Evolutionary conservation across 371 early-diverging fungal species (phyloP), one percentile per base, ranked within the genome.

Genomic region (Zychaea mexicana): DNA sequence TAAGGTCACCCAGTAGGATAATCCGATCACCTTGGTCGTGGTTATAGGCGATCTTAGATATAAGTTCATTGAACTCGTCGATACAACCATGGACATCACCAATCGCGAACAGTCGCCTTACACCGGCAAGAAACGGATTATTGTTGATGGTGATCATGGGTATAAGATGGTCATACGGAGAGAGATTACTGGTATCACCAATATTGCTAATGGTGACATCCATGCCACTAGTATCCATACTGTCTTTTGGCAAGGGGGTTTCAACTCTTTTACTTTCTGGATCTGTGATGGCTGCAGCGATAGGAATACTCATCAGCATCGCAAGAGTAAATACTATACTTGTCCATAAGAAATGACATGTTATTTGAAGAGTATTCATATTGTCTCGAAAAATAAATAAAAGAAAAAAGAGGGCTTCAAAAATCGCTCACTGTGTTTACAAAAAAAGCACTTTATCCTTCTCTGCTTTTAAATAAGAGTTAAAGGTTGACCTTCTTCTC

Each of bases 21-120:
- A 92, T 36, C 42, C 78, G 77, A 65, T 92, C 92, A 4, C 49
- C 66, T 3, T 52, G 49, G 17, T 64, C 49, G 38, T 77, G n/a
- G 19, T 61, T 70, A 30, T 69, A 89, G 3, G 74, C 26, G 24
- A 90, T 66, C n/a, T 74, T 68, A 0, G 67, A 67, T 3, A 92
- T 49, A 3, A 91, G 74, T 10, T 32, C 39, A 9, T 85, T 69
- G 17, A 92, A 67, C 53, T 90, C 89, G 2, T 71, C 61, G 0
- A 84, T 27, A 31, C 84, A 78, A 2, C 92, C 92, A 54, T 92
- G 92, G 33, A 92, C 77, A 61, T 92, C 92, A 4, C 92, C 92
- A n/a, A 92, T 67, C 19, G 91, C 83, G 47, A 90, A 76, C n/a
- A 91, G 66, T 6, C 89, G 79, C 19, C 55, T 60, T 4, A 49